These are phyloP conservation scores for Suillus discolor DNA, from an alignment of 768 basidiomycete genomes.

Conservation along the genomic window DNA sequence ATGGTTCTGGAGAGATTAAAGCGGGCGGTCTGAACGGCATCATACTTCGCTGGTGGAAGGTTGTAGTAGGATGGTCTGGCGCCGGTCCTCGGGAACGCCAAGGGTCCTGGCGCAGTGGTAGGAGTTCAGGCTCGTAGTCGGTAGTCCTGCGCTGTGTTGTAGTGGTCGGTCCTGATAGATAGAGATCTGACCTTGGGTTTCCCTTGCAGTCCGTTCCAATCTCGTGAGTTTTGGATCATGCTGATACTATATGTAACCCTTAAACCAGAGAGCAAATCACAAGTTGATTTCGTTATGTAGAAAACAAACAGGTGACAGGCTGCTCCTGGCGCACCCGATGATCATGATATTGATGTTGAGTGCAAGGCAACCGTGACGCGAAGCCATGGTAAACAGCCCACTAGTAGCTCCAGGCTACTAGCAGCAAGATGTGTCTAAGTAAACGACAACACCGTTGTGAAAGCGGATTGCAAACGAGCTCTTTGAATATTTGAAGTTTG, in stretches of 20 bases:
- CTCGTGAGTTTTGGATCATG: not conserved
- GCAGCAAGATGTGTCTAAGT: not conserved
- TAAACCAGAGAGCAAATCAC: not conserved
- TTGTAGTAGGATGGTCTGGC: too few relatives aligned
- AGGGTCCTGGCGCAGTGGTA: too few relatives aligned
- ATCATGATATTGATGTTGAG: not conserved
- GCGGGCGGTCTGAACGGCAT: not conserved
- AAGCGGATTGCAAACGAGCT: not conserved
- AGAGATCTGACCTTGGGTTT: too few relatives aligned
- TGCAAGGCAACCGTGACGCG: not conserved
- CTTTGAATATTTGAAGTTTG: not conserved
- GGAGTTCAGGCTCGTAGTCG: too few relatives aligned
- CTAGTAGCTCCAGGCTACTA: not conserved
- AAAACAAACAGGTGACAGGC: not conserved
- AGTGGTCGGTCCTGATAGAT: too few relatives aligned
- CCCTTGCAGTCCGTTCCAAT: too few relatives aligned
- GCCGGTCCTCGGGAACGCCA: too few relatives aligned
- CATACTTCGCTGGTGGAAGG: too few relatives aligned
- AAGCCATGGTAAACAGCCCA: not conserved
- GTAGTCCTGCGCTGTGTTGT: too few relatives aligned
- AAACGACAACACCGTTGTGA: not conserved
- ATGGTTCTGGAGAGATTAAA: not conserved
- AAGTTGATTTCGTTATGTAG: not conserved
- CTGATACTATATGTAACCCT: not conserved
- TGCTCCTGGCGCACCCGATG: not conserved